Base-by-base conservation (phyloP, 2,329 filamentous ascomycete species). In the Trichoderma sp. region DNA sequence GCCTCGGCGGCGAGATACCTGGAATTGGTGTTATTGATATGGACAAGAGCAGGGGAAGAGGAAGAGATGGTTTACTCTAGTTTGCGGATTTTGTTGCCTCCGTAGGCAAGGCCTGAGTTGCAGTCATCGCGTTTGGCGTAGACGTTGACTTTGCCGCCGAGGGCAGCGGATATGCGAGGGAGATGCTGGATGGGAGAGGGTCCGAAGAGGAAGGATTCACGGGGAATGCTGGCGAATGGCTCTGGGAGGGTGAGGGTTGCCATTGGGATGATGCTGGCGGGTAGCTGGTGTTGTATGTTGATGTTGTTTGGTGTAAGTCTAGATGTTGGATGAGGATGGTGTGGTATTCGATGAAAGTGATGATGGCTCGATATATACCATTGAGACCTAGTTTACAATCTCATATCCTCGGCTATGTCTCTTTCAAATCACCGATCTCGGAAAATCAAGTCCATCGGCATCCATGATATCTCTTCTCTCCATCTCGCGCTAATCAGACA, bases 121-220 rank as follows among this genome's bases (percentile, higher is more conserved):
- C 88, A 87, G 78, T 92, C 90, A 71, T 92, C 90, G 60, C 90
- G 85, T 78, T 92, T 92, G 64, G 90, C 89, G 74, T 87, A 92
- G 70, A 92, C 84, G 22, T 83, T 81, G 48, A 90, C 86, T 72
- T 84, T 84, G 34, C 84, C 84, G 58, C 86, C 84, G 5, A 91
- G 83, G 27, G 86, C 86, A 64, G 82, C 76, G 35, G 87, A 88
- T 74, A 91, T 90, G 70, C 88, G 84, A 65, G 88, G 86, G 39
- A 92, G 84, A 61, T 82, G 77, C 74, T 92, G 88, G 73, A 92
- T 89, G 34, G 89, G 89, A 0, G 89, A 91, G 17, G 89, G 86
- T 1, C 87, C 88, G 64, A 91, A 89, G 69, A 90, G 86, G 72
- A 92, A 84, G 10, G 81, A 76, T 71, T 86, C 80, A 68, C 86